These are phyloP conservation scores for Rhodocollybia butyracea DNA, from an alignment of 768 basidiomycete species.

Conservation along the genomic window DNA sequence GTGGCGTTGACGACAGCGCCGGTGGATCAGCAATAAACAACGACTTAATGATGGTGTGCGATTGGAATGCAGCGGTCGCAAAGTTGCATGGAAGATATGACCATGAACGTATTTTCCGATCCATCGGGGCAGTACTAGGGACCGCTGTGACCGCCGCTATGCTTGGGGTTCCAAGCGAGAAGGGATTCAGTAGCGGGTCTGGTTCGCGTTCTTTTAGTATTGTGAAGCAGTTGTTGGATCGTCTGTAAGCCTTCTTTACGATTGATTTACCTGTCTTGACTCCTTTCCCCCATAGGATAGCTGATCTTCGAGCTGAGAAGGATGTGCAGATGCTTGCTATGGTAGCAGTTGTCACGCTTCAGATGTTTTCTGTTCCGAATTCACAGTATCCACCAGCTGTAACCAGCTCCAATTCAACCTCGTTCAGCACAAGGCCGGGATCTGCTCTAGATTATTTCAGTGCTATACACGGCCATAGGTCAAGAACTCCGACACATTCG, in stretches of 20 bases:
- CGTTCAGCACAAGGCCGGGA: conserved; percentile 14
- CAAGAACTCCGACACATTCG: background rate
- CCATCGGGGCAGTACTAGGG: conserved; percentile 39
- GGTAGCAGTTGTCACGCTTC: conserved; percentile 64
- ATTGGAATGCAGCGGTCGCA: conserved; percentile 59
- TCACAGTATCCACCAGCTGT: background rate
- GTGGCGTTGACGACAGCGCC: background rate
- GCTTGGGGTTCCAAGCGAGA: no score
- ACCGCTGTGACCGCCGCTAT: background rate
- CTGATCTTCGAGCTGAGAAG: conserved; percentile 42
- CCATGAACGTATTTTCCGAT: conserved; percentile 67
- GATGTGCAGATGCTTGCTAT: conserved; percentile 85
- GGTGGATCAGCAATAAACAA: no score
- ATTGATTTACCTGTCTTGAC: background rate
- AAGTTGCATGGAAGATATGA: conserved; percentile 56
- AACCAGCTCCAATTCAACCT: background rate
- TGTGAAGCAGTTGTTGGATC: conserved; percentile 38
- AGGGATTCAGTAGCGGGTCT: background rate
- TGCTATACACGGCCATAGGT: conserved; percentile 18
- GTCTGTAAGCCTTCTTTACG: conserved; percentile 39
- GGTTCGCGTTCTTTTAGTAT: conserved; percentile 15
- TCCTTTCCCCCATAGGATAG: conserved; percentile 30
- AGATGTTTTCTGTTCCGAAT: conserved; percentile 23
- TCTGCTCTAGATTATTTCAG: conserved; percentile 59
- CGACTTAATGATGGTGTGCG: conserved; percentile 46